Evolutionary conservation across 208 protist species (phyloP).

Genomic region (Acanthamoeba sp.): DNA sequence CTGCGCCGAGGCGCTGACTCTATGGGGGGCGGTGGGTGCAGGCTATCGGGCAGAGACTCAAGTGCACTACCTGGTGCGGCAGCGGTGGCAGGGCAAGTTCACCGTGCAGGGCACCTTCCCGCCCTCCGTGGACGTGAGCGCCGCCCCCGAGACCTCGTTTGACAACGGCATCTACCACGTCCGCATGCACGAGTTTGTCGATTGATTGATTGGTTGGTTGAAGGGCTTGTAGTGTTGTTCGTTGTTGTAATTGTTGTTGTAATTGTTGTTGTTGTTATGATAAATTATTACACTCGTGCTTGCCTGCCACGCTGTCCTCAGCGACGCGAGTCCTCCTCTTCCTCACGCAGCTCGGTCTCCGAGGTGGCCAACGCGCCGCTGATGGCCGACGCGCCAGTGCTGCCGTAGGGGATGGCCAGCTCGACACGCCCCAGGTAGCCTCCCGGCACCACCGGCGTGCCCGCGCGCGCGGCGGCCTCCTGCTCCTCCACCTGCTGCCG

Average conservation of each 20-base stretch:
- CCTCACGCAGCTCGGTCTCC: not conserved
- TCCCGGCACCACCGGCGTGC: not conserved
- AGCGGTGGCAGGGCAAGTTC: constrained; percentile 25
- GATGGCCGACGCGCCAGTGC: not conserved
- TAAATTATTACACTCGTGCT: too few species aligned
- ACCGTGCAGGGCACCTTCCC: not conserved
- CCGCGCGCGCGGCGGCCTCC: not conserved
- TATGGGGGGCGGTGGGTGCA: not conserved
- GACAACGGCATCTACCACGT: constrained; percentile 4
- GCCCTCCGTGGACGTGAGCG: not conserved
- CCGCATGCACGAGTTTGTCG: not conserved
- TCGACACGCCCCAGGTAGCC: constrained; percentile 21
- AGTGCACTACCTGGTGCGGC: not conserved
- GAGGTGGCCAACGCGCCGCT: not conserved
- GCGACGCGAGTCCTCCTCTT: not conserved
- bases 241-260: too few species aligned
- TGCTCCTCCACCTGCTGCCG: not conserved
- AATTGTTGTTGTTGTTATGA: too few species aligned
- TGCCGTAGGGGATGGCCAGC: constrained; percentile 56
- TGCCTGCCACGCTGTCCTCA: too few species aligned
- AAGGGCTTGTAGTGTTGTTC: too few species aligned
- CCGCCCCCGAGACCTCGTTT: not conserved
- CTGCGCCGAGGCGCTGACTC: too few species aligned
- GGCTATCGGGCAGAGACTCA: not conserved
- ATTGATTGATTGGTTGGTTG: too few species aligned